A percentile compares a stretch with the other conserved stretches of the same genome.
Conservation (phyloP, 83 land plant species). For the Picea mariana region DNA sequence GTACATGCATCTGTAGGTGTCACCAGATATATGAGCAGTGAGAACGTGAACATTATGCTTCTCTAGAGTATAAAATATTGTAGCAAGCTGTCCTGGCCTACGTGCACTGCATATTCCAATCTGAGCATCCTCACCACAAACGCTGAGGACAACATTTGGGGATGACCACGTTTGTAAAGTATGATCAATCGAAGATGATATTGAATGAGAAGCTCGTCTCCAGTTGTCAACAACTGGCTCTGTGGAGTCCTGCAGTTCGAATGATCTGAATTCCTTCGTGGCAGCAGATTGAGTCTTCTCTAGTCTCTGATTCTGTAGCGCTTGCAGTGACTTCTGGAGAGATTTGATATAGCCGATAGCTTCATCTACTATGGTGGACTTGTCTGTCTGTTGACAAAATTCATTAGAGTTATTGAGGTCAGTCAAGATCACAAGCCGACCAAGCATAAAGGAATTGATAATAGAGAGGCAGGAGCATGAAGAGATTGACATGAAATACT, state of each 20-base stretch:
- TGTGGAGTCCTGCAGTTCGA: too few species aligned
- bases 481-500: too few species aligned
- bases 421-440: too few species aligned
- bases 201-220: too few species aligned
- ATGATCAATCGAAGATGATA: neutral
- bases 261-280: too few species aligned
- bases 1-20: conserved; percentile 30
- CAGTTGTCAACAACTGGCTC: too few species aligned
- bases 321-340: conserved; percentile 42
- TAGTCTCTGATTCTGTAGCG: conserved; percentile 45
- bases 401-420: too few species aligned
- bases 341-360: conserved; percentile 57
- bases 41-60: conserved; percentile 53
- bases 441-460: too few species aligned
- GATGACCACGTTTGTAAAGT: conserved; percentile 60
- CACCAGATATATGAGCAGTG: conserved; percentile 46
- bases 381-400: conserved; percentile 50
- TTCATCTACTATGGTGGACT: conserved; percentile 69
- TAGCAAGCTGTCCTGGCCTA: conserved; percentile 42
- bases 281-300: conserved; percentile 23
- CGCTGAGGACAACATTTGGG: conserved; percentile 50
- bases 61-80: conserved; percentile 48
- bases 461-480: too few species aligned
- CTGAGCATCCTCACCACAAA: conserved; percentile 53
- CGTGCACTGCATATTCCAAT: conserved; percentile 40